Conservation (phyloP, 1,139 yeast species). For the Geotrichum bryndzae region DNA sequence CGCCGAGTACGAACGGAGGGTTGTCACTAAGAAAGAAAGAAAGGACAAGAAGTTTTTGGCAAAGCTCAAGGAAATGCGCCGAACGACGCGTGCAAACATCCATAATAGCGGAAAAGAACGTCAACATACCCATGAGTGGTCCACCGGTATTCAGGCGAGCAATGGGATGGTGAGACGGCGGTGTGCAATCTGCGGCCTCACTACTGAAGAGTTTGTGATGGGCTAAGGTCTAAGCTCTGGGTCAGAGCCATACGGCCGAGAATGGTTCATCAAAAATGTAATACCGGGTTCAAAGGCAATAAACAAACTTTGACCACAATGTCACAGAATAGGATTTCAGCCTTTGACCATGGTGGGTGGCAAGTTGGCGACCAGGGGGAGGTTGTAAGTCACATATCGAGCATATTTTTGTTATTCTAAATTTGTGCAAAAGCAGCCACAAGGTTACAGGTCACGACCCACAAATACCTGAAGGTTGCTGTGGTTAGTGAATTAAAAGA, state of each 20-base stretch:
- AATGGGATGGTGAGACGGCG: slow-evolving; percentile 49
- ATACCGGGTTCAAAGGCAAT: background rate
- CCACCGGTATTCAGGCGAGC: slow-evolving; percentile 45
- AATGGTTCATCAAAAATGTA: background rate
- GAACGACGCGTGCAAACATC: slow-evolving; percentile 71
- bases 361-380: too few species aligned
- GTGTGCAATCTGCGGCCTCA: slow-evolving; percentile 80
- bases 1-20: slow-evolving; percentile 85
- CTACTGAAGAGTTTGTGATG: slow-evolving; percentile 61
- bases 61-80: slow-evolving; percentile 76
- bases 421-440: background rate
- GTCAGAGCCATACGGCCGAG: background rate
- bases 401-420: too few species aligned
- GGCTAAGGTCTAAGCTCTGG: background rate
- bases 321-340: too few species aligned
- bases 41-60: slow-evolving; percentile 74
- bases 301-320: too few species aligned
- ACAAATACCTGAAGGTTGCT: background rate
- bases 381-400: too few species aligned
- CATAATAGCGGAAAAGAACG: slow-evolving; percentile 36
- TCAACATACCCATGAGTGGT: slow-evolving; percentile 76
- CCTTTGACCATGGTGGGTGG: too few species aligned
- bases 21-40: slow-evolving; percentile 60
- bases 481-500: background rate
- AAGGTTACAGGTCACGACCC: background rate